These are phyloP conservation scores for Kregervanrija delftensis DNA, from an alignment of 805 yeast genomes.

Conservation along the genomic window DNA sequence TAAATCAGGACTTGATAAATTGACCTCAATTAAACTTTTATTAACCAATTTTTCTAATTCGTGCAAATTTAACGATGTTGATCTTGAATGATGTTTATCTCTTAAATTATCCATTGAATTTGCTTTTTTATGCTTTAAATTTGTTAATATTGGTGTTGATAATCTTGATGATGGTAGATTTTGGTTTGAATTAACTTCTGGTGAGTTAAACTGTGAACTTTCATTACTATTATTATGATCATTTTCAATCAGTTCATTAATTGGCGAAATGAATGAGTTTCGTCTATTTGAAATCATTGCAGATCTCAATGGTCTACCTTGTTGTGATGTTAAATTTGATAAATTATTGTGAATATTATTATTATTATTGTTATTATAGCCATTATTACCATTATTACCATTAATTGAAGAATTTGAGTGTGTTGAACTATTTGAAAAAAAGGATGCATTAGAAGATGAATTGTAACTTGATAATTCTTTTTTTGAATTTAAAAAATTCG, in stretches of 20 bases:
- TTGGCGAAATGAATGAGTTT: slow-evolving; percentile 22
- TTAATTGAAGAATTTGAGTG: slow-evolving; percentile 2
- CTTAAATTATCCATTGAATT: background rate
- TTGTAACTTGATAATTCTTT: slow-evolving; percentile 8
- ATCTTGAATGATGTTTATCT: slow-evolving; percentile 1
- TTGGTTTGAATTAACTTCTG: background rate
- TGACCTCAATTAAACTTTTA: slow-evolving; percentile 2
- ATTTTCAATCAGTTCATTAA: slow-evolving; percentile 16
- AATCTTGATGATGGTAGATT: background rate
- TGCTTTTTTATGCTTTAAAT: background rate
- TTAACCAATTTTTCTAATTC: slow-evolving; percentile 11
- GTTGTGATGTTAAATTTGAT: slow-evolving; percentile 11
- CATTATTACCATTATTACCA: background rate
- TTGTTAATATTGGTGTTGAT: background rate
- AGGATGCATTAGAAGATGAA: slow-evolving; percentile 7
- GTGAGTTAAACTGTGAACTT: background rate
- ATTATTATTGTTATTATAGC: background rate
- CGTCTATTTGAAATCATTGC: slow-evolving; percentile 13
- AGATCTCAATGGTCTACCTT: slow-evolving; percentile 16
- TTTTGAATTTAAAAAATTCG: slow-evolving; percentile 6
- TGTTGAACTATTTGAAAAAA: slow-evolving; percentile 8
- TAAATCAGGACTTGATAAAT: background rate
- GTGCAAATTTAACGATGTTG: slow-evolving; percentile 7
- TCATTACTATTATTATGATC: background rate
- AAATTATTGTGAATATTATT: background rate